These are phyloP conservation scores for Penicillium arizonense DNA, from an alignment of 495 filamentous ascomycete genomes.

Conservation along the genomic window DNA sequence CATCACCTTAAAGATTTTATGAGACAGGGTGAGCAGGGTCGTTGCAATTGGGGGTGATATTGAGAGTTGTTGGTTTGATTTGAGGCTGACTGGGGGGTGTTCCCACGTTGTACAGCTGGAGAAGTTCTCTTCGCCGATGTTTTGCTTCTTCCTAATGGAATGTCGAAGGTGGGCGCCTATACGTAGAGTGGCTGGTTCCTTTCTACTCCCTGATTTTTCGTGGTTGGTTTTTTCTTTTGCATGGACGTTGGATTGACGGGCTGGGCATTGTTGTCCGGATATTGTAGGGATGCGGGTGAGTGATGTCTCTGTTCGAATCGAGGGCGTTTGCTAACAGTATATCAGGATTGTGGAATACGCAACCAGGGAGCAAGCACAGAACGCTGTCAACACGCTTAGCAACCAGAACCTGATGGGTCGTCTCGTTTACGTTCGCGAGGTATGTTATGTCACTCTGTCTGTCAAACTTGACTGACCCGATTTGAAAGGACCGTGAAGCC, in stretches of 20 bases:
- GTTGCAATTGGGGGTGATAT: constrained; percentile 19
- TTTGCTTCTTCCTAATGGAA: constrained; percentile 99
- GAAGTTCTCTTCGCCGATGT: constrained; percentile 99
- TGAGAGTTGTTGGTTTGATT: constrained; percentile 8
- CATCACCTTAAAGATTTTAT: constrained; percentile 99
- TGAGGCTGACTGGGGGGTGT: constrained; percentile 29
- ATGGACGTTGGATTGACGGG: constrained; percentile 99
- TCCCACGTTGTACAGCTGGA: constrained; percentile 66
- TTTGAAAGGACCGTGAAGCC: constrained; percentile 79
- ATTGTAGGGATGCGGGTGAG: constrained; percentile 99
- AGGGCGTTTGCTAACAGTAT: constrained; percentile 27
- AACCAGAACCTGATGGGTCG: constrained; percentile 98
- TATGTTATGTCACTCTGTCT: constrained; percentile 37
- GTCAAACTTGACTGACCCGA: background rate
- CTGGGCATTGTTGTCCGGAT: constrained; percentile 85
- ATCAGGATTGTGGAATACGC: constrained; percentile 99
- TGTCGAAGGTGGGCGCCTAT: constrained; percentile 99
- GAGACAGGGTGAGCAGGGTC: constrained; percentile 82
- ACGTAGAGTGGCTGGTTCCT: constrained; percentile 85
- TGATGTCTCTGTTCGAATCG: constrained; percentile 15
- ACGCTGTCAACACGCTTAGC: constrained; percentile 95
- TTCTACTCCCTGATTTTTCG: constrained; percentile 41
- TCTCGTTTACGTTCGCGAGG: constrained; percentile 97
- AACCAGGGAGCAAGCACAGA: constrained; percentile 97
- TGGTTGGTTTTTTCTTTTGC: constrained; percentile 63